Evolutionary conservation across 106 monocot genomes (phyloP).

Genomic region (Xerophyta viscosa): DNA sequence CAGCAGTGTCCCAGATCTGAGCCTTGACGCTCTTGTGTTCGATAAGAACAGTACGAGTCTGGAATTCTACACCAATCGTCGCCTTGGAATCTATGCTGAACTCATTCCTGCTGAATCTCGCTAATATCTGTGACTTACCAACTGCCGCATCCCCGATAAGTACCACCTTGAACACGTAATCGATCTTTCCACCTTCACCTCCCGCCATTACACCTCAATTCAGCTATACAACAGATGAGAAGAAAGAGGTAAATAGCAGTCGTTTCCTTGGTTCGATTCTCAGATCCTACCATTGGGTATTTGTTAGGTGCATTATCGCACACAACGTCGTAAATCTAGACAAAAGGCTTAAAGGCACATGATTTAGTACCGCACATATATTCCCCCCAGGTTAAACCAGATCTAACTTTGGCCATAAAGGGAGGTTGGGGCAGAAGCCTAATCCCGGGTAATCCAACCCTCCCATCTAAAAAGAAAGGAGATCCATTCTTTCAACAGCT

Average conservation of each 20-base stretch:
- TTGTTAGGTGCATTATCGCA: too few relatives aligned
- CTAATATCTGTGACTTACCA: slow-evolving; percentile 9
- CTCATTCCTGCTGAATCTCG: slow-evolving; percentile 5
- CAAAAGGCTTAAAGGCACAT: too few relatives aligned
- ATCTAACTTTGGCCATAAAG: too few relatives aligned
- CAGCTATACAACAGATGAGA: neutral
- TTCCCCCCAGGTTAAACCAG: too few relatives aligned
- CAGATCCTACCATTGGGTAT: too few relatives aligned
- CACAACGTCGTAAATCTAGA: too few relatives aligned
- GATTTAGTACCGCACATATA: too few relatives aligned
- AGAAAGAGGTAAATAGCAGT: too few relatives aligned
- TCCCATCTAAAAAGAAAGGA: too few relatives aligned
- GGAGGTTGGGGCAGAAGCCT: too few relatives aligned
- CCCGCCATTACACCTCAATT: neutral
- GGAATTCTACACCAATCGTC: slow-evolving; percentile 11
- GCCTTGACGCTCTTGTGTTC: slow-evolving; percentile 17
- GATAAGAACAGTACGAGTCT: slow-evolving; percentile 8
- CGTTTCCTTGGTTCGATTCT: neutral
- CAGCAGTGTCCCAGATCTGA: slow-evolving; percentile 11
- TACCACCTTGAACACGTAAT: slow-evolving; percentile 13
- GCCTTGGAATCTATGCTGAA: slow-evolving; percentile 12
- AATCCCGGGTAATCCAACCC: too few relatives aligned
- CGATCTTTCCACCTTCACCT: neutral
- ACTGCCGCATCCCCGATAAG: slow-evolving; percentile 8
- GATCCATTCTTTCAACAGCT: too few relatives aligned